Conservation (phyloP, 768 basidiomycete genomes). For the Zangia roseola region DNA sequence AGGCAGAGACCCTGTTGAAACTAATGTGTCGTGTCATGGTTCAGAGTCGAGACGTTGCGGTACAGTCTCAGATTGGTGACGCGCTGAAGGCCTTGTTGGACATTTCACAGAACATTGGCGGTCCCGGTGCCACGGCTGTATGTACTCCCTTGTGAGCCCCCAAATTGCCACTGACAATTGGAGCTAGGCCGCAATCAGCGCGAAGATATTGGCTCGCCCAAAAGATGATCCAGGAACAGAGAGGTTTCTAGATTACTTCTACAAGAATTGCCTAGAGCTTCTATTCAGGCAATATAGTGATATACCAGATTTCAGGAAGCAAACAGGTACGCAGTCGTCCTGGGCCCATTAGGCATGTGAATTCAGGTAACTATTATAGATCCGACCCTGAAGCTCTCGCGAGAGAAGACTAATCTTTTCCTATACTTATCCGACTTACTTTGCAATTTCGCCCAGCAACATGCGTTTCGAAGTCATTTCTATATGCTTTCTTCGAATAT, state of each 20-base stretch:
- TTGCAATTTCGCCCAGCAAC: conserved; percentile 84
- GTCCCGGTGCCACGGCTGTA: conserved; percentile 38
- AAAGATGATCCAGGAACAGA: conserved; percentile 88
- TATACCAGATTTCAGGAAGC: conserved; percentile 64
- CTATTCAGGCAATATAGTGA: conserved; percentile 78
- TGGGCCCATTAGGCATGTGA: conserved; percentile 1
- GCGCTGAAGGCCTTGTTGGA: conserved; percentile 82
- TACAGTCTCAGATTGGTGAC: conserved; percentile 91
- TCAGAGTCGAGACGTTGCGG: conserved; percentile 77
- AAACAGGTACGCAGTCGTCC: conserved; percentile 36
- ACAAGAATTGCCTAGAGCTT: conserved; percentile 76
- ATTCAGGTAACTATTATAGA: conserved; percentile 35
- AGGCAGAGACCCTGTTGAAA: conserved; percentile 71
- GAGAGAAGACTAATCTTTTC: conserved; percentile 80
- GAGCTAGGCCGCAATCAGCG: conserved; percentile 29
- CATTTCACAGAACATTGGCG: conserved; percentile 49
- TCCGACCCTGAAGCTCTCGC: conserved; percentile 51
- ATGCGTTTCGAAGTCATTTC: conserved; percentile 90
- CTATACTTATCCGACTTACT: conserved; percentile 90
- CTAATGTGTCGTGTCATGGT: conserved; percentile 76
- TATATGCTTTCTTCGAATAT: conserved; percentile 83
- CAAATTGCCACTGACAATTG: conserved; percentile 5
- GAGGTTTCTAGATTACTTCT: conserved; percentile 91
- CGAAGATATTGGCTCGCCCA: conserved; percentile 50
- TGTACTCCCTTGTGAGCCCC: conserved; percentile 9